These are phyloP conservation scores for Oryza meridionalis DNA, from an alignment of 176 grass and related monocot species.

Conservation along the genomic window DNA sequence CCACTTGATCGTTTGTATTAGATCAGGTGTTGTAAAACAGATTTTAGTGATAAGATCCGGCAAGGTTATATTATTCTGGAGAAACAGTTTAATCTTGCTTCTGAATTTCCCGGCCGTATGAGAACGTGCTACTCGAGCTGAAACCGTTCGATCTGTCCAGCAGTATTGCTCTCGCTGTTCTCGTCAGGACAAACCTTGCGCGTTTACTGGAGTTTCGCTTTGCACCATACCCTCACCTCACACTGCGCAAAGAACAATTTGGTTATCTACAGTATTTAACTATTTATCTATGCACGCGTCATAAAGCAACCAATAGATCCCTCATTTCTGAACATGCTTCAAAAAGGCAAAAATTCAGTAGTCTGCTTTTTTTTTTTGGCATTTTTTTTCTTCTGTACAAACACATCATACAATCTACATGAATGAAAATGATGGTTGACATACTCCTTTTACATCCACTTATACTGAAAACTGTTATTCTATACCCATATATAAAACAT, in stretches of 20 bases:
- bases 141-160: background rate
- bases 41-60: constrained; percentile 22
- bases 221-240: background rate
- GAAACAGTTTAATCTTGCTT: background rate
- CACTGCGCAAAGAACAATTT: background rate
- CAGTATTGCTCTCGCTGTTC: background rate
- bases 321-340: background rate
- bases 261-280: too few species aligned
- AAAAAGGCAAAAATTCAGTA: background rate
- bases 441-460: background rate
- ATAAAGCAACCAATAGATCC: background rate
- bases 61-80: constrained; percentile 23
- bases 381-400: constrained; percentile 11
- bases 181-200: too few species aligned
- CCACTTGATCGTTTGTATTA: constrained; percentile 30
- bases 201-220: background rate
- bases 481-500: constrained; percentile 36
- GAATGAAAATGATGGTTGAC: constrained; percentile 12
- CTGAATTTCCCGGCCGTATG: background rate
- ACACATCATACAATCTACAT: constrained; percentile 2
- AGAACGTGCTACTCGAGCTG: background rate
- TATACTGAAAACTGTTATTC: constrained; percentile 11
- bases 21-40: constrained; percentile 3
- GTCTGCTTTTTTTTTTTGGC: background rate
- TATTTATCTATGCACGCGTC: background rate